Percentiles rank a stretch among this genome's conserved stretches.
These are phyloP conservation scores for Xylariaceae sp. DNA, from an alignment of 2,329 filamentous ascomycete genomes.

Conservation along the genomic window DNA sequence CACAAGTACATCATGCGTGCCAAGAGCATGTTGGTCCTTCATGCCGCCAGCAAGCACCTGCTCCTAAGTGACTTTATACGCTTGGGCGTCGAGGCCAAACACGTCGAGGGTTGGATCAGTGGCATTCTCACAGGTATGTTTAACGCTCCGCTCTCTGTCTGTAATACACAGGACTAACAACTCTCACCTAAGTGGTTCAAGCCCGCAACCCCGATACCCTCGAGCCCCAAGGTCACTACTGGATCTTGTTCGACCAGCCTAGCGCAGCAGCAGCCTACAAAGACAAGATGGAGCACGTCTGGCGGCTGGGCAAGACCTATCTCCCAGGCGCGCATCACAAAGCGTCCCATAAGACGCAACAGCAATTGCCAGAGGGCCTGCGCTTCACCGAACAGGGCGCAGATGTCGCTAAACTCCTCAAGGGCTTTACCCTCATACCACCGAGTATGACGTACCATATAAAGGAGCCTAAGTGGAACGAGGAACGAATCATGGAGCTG, in stretches of 20 bases:
- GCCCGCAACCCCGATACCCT: constrained; percentile 61
- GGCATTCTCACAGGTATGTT: constrained; percentile 54
- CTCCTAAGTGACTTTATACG: constrained; percentile 68
- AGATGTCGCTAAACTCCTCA: constrained; percentile 19
- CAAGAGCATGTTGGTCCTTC: constrained; percentile 50
- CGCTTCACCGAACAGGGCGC: constrained; percentile 6
- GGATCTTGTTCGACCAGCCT: constrained; percentile 61
- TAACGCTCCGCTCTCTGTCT: background rate
- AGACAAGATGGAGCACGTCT: constrained; percentile 48
- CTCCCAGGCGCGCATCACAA: constrained; percentile 32
- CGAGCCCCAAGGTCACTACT: constrained; percentile 61
- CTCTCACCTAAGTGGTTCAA: constrained; percentile 51
- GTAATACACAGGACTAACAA: background rate
- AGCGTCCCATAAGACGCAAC: constrained; percentile 6
- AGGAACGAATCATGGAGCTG: constrained; percentile 6
- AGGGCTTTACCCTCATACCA: constrained; percentile 32
- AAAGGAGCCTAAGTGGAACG: constrained; percentile 3
- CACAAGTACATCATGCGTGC: constrained; percentile 14
- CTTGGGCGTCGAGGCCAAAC: constrained; percentile 55
- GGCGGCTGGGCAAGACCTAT: constrained; percentile 41
- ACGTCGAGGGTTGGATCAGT: constrained; percentile 65
- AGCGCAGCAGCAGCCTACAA: constrained; percentile 60
- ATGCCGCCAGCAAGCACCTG: constrained; percentile 55
- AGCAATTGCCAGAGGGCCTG: constrained; percentile 19
- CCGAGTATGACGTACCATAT: constrained; percentile 23